Evolutionary conservation across 495 filamentous ascomycete species (phyloP).

Genomic region (Penicillium maclennaniae): DNA sequence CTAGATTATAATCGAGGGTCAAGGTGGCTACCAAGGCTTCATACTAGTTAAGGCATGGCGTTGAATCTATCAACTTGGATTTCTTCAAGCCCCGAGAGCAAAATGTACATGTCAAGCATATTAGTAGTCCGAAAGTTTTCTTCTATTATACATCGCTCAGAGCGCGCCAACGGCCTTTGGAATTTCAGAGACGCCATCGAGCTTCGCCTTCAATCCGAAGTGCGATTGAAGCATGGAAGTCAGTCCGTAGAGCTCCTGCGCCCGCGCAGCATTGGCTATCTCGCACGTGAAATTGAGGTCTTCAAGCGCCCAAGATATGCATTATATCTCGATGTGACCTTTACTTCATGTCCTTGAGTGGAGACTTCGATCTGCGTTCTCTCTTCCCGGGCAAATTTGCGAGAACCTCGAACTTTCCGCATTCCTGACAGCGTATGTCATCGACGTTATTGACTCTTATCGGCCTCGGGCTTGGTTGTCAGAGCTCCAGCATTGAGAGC

Average conservation of each 20-base stretch:
- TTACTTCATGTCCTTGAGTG: neutral
- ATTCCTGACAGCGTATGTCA: neutral
- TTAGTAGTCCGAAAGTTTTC: neutral
- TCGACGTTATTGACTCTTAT: neutral
- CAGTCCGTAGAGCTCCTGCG: neutral
- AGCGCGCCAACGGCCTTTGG: neutral
- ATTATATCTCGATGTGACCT: neutral
- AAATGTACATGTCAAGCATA: conserved; percentile 1
- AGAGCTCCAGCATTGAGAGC: neutral
- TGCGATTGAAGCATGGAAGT: neutral
- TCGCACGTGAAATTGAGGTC: neutral
- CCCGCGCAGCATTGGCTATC: neutral
- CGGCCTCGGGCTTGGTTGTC: neutral
- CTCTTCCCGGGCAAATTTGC: neutral
- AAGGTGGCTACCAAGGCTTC: neutral
- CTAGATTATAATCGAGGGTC: conserved; percentile 6
- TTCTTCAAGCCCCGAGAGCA: conserved; percentile 1
- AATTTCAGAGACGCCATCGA: neutral
- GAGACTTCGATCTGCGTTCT: neutral
- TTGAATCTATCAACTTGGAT: conserved; percentile 6
- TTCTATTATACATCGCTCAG: neutral
- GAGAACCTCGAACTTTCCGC: neutral
- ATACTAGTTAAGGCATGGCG: conserved; percentile 14
- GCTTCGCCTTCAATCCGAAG: neutral
- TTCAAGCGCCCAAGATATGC: neutral